A percentile compares a stretch with the other conserved stretches of the same genome.
Conservation (phyloP, 1,284 basidiomycete species). For the Hemileia vastatrix region DNA sequence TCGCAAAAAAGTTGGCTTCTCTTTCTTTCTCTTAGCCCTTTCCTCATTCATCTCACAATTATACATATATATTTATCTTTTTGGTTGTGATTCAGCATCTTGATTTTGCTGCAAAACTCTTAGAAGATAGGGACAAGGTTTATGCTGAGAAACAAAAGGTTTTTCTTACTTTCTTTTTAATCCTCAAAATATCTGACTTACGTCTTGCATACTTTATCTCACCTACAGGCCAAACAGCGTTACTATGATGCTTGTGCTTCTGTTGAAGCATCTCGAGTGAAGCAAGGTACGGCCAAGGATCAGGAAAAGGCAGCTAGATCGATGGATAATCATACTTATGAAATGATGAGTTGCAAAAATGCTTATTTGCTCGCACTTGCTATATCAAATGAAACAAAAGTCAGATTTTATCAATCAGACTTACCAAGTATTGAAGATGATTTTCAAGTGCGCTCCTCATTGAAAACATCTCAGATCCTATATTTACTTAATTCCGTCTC, state of each 20-base stretch:
- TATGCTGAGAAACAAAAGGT: slow-evolving; percentile 63
- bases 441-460: slow-evolving; percentile 9
- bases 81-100: slow-evolving; percentile 50
- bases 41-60: background rate
- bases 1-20: slow-evolving; percentile 54
- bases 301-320: slow-evolving; percentile 64
- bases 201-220: background rate
- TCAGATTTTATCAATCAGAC: slow-evolving; percentile 59
- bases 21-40: slow-evolving; percentile 1
- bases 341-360: slow-evolving; percentile 71
- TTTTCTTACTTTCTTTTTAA: slow-evolving; percentile 18
- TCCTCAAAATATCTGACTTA: background rate
- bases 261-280: slow-evolving; percentile 43
- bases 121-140: slow-evolving; percentile 58
- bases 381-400: slow-evolving; percentile 59
- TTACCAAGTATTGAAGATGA: slow-evolving; percentile 60
- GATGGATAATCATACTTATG: slow-evolving; percentile 59
- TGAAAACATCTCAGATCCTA: background rate
- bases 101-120: slow-evolving; percentile 59
- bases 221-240: slow-evolving; percentile 61
- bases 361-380: slow-evolving; percentile 61
- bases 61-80: background rate
- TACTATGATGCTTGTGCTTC: slow-evolving; percentile 66
- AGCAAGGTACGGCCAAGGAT: slow-evolving; percentile 48
- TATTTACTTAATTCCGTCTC: background rate